phyloP scores from a whole-genome alignment of 164 flowering plant genomes.

The Dillenia turbinata region DNA sequence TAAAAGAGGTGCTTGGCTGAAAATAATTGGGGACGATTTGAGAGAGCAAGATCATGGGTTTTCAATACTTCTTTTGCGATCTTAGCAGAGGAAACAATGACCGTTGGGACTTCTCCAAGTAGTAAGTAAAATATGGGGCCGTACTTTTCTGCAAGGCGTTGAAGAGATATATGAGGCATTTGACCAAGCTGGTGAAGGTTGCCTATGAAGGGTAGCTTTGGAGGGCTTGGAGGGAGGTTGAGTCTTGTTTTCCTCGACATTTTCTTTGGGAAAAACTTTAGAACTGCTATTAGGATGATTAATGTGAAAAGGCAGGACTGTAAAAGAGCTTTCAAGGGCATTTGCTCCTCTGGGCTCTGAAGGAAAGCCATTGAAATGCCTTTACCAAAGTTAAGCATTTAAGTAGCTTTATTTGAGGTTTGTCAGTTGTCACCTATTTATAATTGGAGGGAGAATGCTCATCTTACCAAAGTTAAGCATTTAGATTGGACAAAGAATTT shows the following conservation, averaged over 20 bases:
- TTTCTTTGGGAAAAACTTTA: slow-evolving; percentile 10
- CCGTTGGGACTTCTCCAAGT: slow-evolving; percentile 34
- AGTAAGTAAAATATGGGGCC: slow-evolving; percentile 39
- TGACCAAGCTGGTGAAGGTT: slow-evolving; percentile 52
- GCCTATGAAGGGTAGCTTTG: slow-evolving; percentile 47
- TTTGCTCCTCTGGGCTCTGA: slow-evolving; percentile 11
- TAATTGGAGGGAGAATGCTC: no score
- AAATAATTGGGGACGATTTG: slow-evolving; percentile 23
- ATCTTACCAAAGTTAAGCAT: no score
- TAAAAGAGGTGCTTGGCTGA: slow-evolving; percentile 30
- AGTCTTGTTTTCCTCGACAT: slow-evolving; percentile 7
- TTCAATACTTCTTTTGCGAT: slow-evolving; percentile 35
- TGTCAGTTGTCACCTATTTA: no score
- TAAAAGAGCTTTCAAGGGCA: neutral
- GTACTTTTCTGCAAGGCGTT: slow-evolving; percentile 19
- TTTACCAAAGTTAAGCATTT: no score
- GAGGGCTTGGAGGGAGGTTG: slow-evolving; percentile 35
- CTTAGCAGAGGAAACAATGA: slow-evolving; percentile 43
- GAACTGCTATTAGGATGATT: slow-evolving; percentile 3
- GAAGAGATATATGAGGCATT: slow-evolving; percentile 34
- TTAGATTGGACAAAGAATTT: no score
- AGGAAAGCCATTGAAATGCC: neutral
- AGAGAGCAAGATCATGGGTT: slow-evolving; percentile 14
- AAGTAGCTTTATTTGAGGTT: slow-evolving; percentile 7
- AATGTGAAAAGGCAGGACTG: slow-evolving; percentile 9